Base-by-base conservation (phyloP, 306 rosid genomes). In the Delonix regia region DNA sequence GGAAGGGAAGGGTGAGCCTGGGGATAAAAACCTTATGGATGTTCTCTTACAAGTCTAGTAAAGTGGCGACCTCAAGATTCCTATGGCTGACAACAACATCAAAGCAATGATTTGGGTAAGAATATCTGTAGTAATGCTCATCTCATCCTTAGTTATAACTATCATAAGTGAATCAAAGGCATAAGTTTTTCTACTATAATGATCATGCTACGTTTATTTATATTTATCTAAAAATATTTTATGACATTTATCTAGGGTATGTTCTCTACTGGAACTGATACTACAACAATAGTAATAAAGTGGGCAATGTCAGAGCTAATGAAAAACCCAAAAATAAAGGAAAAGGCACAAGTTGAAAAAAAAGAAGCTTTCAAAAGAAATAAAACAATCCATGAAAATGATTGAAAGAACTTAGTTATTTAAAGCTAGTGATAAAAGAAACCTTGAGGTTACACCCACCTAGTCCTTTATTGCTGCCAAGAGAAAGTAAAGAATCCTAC, bases 371-470 rank as follows among this genome's bases (percentile, higher is more conserved):
- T 78, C 3, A 38, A 2, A 9, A 82, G 76, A 22, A 82, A 71
- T 21, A 24, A 64, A 49, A 70, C 18, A 38, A 47, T 85, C 12
- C 0, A 53, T 0, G 84, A 85, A 41, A 13, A 8, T 33, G 86
- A 82, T 0, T 78, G 18, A 0, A 21, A 3, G 12, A 56, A 33
- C 73, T 85, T 2, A 30, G 25, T 9, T 85, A 85, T 79, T 38
- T 85, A 4, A 82, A 85, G 14, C 56, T 11, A 3, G 82, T 82
- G 16, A 78, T 85, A 9, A 82, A 71, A 57, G 86, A 85, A 56
- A 82, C 79, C 1, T 9, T 81, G 24, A 78, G 88, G 70, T 53
- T 85, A 33, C 86, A 85, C 53, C 83, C 88, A 14, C 88, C 88
- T 3, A 42, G 0, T 75, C 69, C 84, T 13, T 11, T 83, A 65